Conservation (phyloP, 129 eudicot species). For the Artemisia argyi region DNA sequence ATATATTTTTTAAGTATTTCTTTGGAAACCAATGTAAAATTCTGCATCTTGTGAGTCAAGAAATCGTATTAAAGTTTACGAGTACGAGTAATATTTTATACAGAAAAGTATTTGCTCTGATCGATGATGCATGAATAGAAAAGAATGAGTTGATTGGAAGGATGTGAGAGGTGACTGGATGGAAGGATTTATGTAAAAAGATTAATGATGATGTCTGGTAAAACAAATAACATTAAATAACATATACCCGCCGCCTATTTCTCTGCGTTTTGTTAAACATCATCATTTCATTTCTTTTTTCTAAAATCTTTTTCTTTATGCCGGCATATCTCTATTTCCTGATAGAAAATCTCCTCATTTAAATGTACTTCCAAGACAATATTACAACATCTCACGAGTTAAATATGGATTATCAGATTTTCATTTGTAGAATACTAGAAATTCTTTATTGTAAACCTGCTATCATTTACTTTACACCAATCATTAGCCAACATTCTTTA, state of each 20-base stretch:
- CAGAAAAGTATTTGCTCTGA: not conserved
- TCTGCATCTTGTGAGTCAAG: not conserved
- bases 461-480: too few relatives aligned
- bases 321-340: conserved; percentile 24
- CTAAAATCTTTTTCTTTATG: not conserved
- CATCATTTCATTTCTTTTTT: conserved; percentile 21
- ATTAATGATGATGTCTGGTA: conserved; percentile 34
- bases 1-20: too few relatives aligned
- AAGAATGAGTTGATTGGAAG: conserved; percentile 30
- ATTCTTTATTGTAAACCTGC: too few relatives aligned
- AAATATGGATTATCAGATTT: too few relatives aligned
- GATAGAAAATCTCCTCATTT: too few relatives aligned
- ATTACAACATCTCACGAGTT: too few relatives aligned
- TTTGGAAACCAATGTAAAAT: not conserved
- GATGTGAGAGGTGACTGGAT: conserved; percentile 11
- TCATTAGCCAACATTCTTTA: too few relatives aligned
- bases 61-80: too few relatives aligned
- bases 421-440: too few relatives aligned
- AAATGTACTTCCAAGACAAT: too few relatives aligned
- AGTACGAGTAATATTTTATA: too few relatives aligned
- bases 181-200: conserved; percentile 21
- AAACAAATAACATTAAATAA: conserved; percentile 26
- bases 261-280: conserved; percentile 31
- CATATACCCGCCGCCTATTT: conserved; percentile 32
- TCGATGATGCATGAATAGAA: not conserved